phyloP scores from a whole-genome alignment of 1,139 yeast species.

The Kodamaea ohmeri region DNA sequence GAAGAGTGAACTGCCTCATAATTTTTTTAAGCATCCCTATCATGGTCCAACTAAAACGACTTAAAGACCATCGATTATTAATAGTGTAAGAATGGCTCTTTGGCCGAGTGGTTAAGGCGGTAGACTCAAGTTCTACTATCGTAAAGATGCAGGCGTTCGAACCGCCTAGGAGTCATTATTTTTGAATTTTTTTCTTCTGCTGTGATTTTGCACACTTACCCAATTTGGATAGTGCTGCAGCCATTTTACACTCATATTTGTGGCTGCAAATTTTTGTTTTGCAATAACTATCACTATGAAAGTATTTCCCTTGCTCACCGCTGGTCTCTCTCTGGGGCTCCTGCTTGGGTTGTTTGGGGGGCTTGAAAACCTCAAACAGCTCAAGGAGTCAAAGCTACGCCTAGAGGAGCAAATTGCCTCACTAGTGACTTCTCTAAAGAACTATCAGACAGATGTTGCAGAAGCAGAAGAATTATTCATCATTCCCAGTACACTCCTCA shows the following conservation, averaged over 20 bases:
- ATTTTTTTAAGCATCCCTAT: too few relatives aligned
- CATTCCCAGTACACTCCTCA: slow-evolving; percentile 25
- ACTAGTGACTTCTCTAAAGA: not conserved
- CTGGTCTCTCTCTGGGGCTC: not conserved
- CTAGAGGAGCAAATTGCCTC: not conserved
- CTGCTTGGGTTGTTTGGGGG: slow-evolving; percentile 1
- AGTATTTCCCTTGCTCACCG: not conserved
- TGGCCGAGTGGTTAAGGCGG: slow-evolving; percentile 6
- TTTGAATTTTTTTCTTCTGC: not conserved
- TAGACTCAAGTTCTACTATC: slow-evolving; percentile 5
- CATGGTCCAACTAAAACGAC: too few relatives aligned
- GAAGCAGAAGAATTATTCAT: slow-evolving; percentile 18
- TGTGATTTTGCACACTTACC: not conserved
- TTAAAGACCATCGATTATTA: too few relatives aligned
- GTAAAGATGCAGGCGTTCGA: slow-evolving; percentile 6
- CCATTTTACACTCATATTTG: slow-evolving; percentile 2
- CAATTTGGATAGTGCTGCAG: too few relatives aligned
- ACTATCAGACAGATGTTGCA: not conserved
- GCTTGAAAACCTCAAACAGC: slow-evolving; percentile 1
- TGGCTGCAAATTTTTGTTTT: not conserved
- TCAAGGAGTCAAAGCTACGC: slow-evolving; percentile 1
- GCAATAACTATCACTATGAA: slow-evolving; percentile 2
- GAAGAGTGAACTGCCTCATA: too few relatives aligned
- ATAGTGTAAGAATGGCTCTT: not conserved
- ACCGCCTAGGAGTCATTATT: slow-evolving; percentile 5